These are phyloP conservation scores for Pseudonitzschia multistriata DNA, from an alignment of 108 stramenopile species.

Conservation along the genomic window DNA sequence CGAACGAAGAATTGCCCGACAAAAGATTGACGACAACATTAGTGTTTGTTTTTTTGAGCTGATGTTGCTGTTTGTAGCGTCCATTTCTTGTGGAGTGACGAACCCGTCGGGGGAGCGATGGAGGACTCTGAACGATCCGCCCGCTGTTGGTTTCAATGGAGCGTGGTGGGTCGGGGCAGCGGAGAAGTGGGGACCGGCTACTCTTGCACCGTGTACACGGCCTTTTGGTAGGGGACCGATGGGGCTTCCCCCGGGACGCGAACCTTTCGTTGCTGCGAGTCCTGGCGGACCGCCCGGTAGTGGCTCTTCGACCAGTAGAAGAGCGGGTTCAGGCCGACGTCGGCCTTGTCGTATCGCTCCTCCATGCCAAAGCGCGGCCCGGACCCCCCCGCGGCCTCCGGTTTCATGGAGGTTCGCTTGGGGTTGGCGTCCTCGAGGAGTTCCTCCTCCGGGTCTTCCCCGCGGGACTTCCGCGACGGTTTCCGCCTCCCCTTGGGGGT, in stretches of 20 bases:
- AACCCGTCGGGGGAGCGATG: no score
- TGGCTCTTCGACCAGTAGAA: constrained; percentile 65
- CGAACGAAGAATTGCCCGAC: no score
- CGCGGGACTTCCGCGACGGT: constrained; percentile 10
- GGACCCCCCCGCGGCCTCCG: constrained; percentile 29
- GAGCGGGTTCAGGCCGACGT: constrained; percentile 70
- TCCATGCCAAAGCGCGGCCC: constrained; percentile 64
- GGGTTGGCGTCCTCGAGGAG: background rate
- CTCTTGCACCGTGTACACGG: background rate
- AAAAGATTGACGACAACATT: no score
- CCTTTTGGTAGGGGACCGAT: background rate
- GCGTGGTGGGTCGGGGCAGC: background rate
- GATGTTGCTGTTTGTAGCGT: no score
- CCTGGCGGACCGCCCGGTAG: background rate
- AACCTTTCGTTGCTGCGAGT: background rate
- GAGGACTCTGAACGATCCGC: background rate
- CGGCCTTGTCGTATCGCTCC: constrained; percentile 65
- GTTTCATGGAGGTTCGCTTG: constrained; percentile 43
- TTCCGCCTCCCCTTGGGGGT: background rate
- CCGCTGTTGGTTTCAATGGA: background rate
- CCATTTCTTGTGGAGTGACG: background rate
- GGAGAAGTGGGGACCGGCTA: background rate
- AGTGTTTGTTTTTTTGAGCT: no score
- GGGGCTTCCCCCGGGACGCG: background rate
- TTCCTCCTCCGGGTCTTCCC: background rate